Evolutionary conservation across 495 filamentous ascomycete species (phyloP).

Genomic region (Penicillium desertorum): DNA sequence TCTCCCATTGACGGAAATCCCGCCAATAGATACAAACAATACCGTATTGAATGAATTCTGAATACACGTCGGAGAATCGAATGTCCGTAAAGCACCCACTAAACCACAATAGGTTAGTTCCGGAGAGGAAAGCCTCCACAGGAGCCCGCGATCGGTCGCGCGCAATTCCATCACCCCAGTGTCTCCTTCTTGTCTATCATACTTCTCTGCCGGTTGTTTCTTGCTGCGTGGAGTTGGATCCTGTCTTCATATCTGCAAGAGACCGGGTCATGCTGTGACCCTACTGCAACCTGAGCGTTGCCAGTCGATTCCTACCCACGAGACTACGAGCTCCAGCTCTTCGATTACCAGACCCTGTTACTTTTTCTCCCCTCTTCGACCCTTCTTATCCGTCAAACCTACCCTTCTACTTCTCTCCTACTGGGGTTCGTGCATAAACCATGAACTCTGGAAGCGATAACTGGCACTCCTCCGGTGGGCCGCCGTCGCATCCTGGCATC

Average conservation of each 20-base stretch:
- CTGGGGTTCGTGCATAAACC: constrained; percentile 29
- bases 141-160: constrained; percentile 49
- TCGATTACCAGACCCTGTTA: constrained; percentile 5
- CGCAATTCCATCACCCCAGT: constrained; percentile 37
- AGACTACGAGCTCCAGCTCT: constrained; percentile 24
- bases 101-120: constrained; percentile 33
- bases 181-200: constrained; percentile 9
- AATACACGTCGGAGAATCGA: constrained; percentile 14
- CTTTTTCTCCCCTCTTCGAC: constrained; percentile 5
- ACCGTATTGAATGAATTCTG: constrained; percentile 4
- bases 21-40: neutral
- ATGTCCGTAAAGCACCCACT: constrained; percentile 12
- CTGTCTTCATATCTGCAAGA: constrained; percentile 5
- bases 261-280: constrained; percentile 31
- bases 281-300: constrained; percentile 23
- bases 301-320: constrained; percentile 10
- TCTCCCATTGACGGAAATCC: neutral
- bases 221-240: constrained; percentile 9
- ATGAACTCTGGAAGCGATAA: constrained; percentile 52
- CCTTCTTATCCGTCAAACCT: constrained; percentile 1
- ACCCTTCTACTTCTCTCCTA: neutral
- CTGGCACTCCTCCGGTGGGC: constrained; percentile 48
- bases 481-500: constrained; percentile 47
- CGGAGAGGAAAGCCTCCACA: constrained; percentile 43
- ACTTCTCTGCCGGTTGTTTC: constrained; percentile 7